Conservation (phyloP, 192 early-diverging fungal species). For the Dissophora globulifera region DNA sequence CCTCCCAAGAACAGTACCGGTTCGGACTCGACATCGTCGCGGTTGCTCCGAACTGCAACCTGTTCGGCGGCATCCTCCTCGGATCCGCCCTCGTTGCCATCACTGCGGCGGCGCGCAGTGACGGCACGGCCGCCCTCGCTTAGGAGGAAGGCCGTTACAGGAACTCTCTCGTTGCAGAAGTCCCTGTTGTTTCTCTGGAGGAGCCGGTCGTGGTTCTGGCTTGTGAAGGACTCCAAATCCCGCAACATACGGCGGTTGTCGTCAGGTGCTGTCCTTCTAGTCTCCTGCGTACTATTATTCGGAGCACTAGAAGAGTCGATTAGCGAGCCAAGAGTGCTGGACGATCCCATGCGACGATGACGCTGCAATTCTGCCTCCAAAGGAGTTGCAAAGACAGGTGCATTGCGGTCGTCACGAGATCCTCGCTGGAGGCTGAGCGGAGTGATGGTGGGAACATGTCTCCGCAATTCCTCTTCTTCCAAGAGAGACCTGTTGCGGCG, state of each 20-base stretch:
- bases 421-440: no score
- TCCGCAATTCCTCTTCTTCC: no score
- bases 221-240: no score
- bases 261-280: no score
- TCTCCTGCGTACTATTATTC: no score
- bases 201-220: constrained; percentile 16
- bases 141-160: background rate
- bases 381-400: background rate
- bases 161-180: constrained; percentile 6
- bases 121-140: constrained; percentile 12
- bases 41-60: constrained; percentile 54
- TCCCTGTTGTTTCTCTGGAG: background rate
- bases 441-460: no score
- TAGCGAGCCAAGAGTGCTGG: no score
- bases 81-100: constrained; percentile 6
- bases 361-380: background rate
- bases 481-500: no score
- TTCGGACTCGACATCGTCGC: constrained; percentile 49
- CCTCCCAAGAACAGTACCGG: constrained; percentile 48
- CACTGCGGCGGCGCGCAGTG: constrained; percentile 16
- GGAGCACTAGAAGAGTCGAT: no score
- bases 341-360: background rate
- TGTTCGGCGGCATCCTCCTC: constrained; percentile 29
- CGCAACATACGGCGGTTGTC: no score
- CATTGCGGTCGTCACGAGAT: background rate